Conservation (phyloP, 768 basidiomycete genomes). For the Rubroboletus satanas region DNA sequence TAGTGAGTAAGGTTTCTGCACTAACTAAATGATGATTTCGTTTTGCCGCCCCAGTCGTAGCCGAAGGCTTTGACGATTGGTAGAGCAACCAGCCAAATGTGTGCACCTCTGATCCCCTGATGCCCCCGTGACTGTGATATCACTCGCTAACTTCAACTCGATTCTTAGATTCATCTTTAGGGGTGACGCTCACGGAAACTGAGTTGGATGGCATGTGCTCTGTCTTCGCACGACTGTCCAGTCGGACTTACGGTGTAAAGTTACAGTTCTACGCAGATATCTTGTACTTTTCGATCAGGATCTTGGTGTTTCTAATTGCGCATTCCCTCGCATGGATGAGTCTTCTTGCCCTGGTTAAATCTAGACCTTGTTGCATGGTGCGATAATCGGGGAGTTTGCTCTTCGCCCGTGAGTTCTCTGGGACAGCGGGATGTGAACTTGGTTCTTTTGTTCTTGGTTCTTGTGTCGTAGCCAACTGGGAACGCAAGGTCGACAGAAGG, state of each 20-base stretch:
- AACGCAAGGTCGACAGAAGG: slow-evolving; percentile 53
- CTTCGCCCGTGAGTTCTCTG: slow-evolving; percentile 7
- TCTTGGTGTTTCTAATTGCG: slow-evolving; percentile 60
- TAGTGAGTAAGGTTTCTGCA: slow-evolving; percentile 28
- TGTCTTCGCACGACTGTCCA: slow-evolving; percentile 1
- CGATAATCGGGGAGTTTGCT: slow-evolving; percentile 45
- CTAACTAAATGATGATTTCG: slow-evolving; percentile 49
- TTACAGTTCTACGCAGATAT: background rate
- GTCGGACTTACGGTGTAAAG: background rate
- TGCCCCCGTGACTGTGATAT: background rate
- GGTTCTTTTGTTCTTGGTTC: background rate
- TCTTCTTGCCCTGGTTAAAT: slow-evolving; percentile 61
- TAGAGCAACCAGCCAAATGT: slow-evolving; percentile 63
- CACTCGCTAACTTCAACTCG: slow-evolving; percentile 9
- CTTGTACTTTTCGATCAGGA: slow-evolving; percentile 44
- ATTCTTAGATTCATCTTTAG: background rate
- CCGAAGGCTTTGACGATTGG: slow-evolving; percentile 58
- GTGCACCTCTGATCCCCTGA: slow-evolving; percentile 55
- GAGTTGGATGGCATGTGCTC: background rate
- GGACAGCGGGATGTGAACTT: background rate
- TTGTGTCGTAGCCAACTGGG: slow-evolving; percentile 30
- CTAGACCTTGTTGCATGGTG: slow-evolving; percentile 36
- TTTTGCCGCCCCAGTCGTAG: slow-evolving; percentile 77
- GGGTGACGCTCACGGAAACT: background rate
- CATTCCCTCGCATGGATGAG: slow-evolving; percentile 68